phyloP scores from a whole-genome alignment of 2,329 filamentous ascomycete genomes.

The Rhinocladiella similis region DNA sequence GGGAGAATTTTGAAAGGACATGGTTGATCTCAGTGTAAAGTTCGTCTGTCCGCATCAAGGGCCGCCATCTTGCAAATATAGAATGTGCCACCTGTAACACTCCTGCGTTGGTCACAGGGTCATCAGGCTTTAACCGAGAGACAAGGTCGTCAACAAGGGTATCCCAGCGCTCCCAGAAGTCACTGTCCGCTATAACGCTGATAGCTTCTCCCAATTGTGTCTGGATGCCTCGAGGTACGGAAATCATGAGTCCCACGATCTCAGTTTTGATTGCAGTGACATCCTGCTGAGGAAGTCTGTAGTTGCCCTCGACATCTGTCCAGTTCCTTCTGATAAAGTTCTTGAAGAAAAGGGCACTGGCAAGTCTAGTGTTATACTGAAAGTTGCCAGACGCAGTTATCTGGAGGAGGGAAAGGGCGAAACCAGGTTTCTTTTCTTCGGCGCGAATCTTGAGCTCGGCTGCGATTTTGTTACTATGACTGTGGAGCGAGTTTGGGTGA shows the following conservation, averaged over 20 bases:
- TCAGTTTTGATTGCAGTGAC: conserved; percentile 90
- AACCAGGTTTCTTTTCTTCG: conserved; percentile 80
- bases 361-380: conserved; percentile 76
- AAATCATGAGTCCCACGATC: conserved; percentile 95
- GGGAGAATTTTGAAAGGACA: conserved; percentile 80
- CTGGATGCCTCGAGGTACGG: conserved; percentile 82
- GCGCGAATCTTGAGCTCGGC: conserved; percentile 78
- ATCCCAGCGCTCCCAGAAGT: conserved; percentile 95
- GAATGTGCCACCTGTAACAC: conserved; percentile 97
- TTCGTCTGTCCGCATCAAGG: conserved; percentile 87
- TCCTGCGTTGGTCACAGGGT: conserved; percentile 84
- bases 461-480: conserved; percentile 41
- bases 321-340: conserved; percentile 96
- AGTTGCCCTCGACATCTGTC: conserved; percentile 91
- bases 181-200: conserved; percentile 94
- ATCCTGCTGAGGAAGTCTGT: conserved; percentile 81
- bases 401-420: conserved; percentile 83
- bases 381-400: conserved; percentile 78
- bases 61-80: conserved; percentile 94
- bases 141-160: conserved; percentile 94
- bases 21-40: conserved; percentile 96
- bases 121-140: conserved; percentile 76
- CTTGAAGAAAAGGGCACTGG: conserved; percentile 93
- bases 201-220: conserved; percentile 94
- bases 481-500: background rate